Percentiles rank a stretch among this genome's conserved stretches.
Evolutionary conservation across 768 basidiomycete genomes (phyloP).

Genomic region (Scleroderma bovista): DNA sequence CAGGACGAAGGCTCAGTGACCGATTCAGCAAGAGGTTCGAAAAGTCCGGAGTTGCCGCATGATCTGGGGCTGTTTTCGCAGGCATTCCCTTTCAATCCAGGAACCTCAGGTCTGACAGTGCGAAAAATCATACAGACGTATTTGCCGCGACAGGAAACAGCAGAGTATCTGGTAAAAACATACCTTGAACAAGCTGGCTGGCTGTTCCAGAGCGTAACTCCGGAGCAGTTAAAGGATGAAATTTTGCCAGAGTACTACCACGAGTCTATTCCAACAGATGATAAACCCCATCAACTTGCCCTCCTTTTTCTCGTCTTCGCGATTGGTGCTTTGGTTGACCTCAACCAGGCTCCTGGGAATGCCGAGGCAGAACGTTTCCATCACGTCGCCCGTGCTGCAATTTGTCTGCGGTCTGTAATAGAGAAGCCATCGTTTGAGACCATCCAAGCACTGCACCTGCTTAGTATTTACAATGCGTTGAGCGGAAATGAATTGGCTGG

Average conservation of each 20-base stretch:
- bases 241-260: slow-evolving; percentile 39
- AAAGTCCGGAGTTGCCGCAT: slow-evolving; percentile 26
- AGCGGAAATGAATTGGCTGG: slow-evolving; percentile 51
- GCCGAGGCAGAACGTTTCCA: slow-evolving; percentile 57
- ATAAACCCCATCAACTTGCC: slow-evolving; percentile 44
- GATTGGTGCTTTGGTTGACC: slow-evolving; percentile 43
- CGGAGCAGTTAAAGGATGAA: slow-evolving; percentile 40
- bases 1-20: slow-evolving; percentile 19
- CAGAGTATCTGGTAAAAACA: slow-evolving; percentile 37
- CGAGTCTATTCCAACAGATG: slow-evolving; percentile 30
- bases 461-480: slow-evolving; percentile 69
- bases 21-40: slow-evolving; percentile 22
- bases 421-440: slow-evolving; percentile 69
- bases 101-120: slow-evolving; percentile 42
- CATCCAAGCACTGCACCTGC: slow-evolving; percentile 62
- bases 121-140: slow-evolving; percentile 42
- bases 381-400: slow-evolving; percentile 57
- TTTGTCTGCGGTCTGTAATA: slow-evolving; percentile 62
- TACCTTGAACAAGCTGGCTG: slow-evolving; percentile 47
- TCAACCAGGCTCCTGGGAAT: slow-evolving; percentile 24
- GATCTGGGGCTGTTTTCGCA: slow-evolving; percentile 46
- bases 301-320: slow-evolving; percentile 48
- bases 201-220: slow-evolving; percentile 46
- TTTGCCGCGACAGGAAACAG: slow-evolving; percentile 50
- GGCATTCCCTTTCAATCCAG: slow-evolving; percentile 60